A percentile compares a stretch with the other conserved stretches of the same genome.
Conservation (phyloP, 495 filamentous ascomycete genomes). For the Antarctomyces pellizariae region DNA sequence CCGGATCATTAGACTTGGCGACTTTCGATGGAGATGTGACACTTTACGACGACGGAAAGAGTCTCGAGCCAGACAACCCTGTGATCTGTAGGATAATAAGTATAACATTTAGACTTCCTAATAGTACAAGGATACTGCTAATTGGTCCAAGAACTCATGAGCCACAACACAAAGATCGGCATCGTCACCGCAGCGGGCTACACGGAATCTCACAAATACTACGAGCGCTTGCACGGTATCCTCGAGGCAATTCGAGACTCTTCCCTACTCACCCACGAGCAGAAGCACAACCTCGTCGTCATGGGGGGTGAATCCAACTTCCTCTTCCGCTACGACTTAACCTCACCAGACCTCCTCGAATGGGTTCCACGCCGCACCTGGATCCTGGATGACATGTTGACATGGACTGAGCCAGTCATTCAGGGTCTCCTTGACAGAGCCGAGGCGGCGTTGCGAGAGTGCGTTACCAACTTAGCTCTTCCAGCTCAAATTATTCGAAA, state of each 20-base stretch:
- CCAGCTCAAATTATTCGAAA: conserved; percentile 65
- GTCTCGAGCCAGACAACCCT: conserved; percentile 44
- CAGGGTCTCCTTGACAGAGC: conserved; percentile 61
- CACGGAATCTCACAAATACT: conserved; percentile 64
- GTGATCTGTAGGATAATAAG: conserved; percentile 57
- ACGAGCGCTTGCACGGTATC: conserved; percentile 60
- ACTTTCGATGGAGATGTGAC: conserved; percentile 98
- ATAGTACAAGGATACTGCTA: not conserved
- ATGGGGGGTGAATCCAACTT: conserved; percentile 72
- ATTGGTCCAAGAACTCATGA: conserved; percentile 21
- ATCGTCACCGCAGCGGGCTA: conserved; percentile 97
- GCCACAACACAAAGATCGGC: conserved; percentile 47
- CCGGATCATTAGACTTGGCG: conserved; percentile 49
- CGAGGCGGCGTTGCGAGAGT: conserved; percentile 59
- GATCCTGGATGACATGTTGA: conserved; percentile 66
- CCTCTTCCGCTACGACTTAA: conserved; percentile 47
- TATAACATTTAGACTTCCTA: conserved; percentile 5
- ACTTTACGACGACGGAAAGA: conserved; percentile 81
- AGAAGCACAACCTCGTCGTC: conserved; percentile 60
- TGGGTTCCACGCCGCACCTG: conserved; percentile 48
- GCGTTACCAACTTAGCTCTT: conserved; percentile 49
- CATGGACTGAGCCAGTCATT: conserved; percentile 67
- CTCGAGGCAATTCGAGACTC: conserved; percentile 58
- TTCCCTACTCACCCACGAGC: conserved; percentile 27
- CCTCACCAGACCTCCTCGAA: conserved; percentile 27